Conservation (phyloP, 2,329 filamentous ascomycete genomes). For the Claviceps monticola region DNA sequence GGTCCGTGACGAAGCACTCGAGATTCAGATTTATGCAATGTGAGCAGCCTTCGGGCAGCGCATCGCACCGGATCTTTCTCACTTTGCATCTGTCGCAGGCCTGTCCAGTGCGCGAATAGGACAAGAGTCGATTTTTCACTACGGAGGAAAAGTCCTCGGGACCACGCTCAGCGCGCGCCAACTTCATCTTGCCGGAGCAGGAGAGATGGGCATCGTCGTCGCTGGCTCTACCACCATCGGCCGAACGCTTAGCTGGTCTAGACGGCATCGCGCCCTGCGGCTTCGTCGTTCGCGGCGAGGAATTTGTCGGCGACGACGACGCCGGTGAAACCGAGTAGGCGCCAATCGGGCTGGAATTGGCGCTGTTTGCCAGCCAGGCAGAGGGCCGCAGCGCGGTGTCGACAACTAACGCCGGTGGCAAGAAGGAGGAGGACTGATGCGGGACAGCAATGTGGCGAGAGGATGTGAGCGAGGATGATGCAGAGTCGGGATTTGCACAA, state of each 20-base stretch:
- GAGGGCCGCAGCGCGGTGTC: background rate
- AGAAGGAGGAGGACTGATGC: background rate
- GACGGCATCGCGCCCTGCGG: slow-evolving; percentile 7
- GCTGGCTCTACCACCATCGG: slow-evolving; percentile 18
- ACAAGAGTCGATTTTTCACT: slow-evolving; percentile 40
- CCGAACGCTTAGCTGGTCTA: slow-evolving; percentile 22
- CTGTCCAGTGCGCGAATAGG: slow-evolving; percentile 57
- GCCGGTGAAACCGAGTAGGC: slow-evolving; percentile 4
- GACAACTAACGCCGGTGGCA: background rate
- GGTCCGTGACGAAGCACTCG: slow-evolving; percentile 74
- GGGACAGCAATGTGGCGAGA: background rate
- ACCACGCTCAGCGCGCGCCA: slow-evolving; percentile 33
- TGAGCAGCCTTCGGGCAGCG: slow-evolving; percentile 65
- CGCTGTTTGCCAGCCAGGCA: slow-evolving; percentile 1
- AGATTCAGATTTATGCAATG: slow-evolving; percentile 65
- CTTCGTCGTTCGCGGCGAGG: slow-evolving; percentile 6
- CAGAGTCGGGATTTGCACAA: background rate
- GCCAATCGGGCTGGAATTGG: slow-evolving; percentile 7
- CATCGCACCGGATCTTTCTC: slow-evolving; percentile 81
- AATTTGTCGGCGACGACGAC: slow-evolving; percentile 6
- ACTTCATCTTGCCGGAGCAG: slow-evolving; percentile 27
- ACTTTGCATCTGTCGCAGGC: slow-evolving; percentile 85
- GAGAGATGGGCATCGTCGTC: slow-evolving; percentile 16
- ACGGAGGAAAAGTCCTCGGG: slow-evolving; percentile 39
- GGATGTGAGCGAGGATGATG: background rate